phyloP scores from a whole-genome alignment of 2,329 filamentous ascomycete genomes.

The Sporothrix dimorphospora region DNA sequence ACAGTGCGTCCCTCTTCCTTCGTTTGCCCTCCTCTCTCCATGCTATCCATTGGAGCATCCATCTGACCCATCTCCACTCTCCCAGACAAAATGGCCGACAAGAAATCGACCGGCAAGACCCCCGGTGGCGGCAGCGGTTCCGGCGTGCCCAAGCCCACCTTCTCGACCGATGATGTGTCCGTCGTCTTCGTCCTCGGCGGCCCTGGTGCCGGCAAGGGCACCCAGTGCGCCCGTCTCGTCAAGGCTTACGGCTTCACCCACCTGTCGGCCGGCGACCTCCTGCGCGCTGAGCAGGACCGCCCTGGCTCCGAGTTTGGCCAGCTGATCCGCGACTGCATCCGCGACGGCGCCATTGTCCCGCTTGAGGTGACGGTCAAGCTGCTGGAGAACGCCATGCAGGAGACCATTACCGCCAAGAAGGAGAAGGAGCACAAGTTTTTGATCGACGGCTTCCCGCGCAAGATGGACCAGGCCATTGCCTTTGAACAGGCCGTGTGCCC shows the following conservation, averaged over 20 bases:
- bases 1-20: slow-evolving; percentile 19
- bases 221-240: slow-evolving; percentile 89
- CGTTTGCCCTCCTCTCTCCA: neutral
- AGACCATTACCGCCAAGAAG: slow-evolving; percentile 52
- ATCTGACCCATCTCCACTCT: neutral
- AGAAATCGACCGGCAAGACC: slow-evolving; percentile 4
- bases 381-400: slow-evolving; percentile 89
- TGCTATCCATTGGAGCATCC: no score
- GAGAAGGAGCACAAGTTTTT: slow-evolving; percentile 65
- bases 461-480: slow-evolving; percentile 94
- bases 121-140: slow-evolving; percentile 39
- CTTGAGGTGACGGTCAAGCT: slow-evolving; percentile 97
- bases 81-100: slow-evolving; percentile 24
- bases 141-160: slow-evolving; percentile 61
- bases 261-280: slow-evolving; percentile 87
- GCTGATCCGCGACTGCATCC: slow-evolving; percentile 91
- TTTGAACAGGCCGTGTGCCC: slow-evolving; percentile 90
- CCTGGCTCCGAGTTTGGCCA: slow-evolving; percentile 85
- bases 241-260: slow-evolving; percentile 88
- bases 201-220: slow-evolving; percentile 94
- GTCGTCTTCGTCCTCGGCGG: slow-evolving; percentile 96
- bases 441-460: slow-evolving; percentile 85
- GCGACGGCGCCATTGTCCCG: slow-evolving; percentile 93
- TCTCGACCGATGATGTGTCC: slow-evolving; percentile 76
- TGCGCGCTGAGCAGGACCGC: slow-evolving; percentile 90